phyloP scores from a whole-genome alignment of 768 basidiomycete genomes.

The Royoungia palumana region DNA sequence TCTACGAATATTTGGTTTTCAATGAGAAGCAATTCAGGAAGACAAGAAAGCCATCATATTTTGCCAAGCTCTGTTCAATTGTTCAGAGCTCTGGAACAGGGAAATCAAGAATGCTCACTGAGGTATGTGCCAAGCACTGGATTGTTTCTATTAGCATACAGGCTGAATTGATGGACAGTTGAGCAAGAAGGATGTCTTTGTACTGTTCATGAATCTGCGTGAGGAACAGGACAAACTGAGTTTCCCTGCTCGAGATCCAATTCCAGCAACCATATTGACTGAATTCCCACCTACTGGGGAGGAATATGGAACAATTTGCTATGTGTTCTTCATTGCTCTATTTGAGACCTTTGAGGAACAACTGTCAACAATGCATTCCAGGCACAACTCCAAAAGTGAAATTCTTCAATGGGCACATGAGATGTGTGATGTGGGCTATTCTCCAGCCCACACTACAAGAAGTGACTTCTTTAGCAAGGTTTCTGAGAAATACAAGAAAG shows the following conservation, averaged over 20 bases:
- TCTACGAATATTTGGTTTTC: constrained; percentile 6
- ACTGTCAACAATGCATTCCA: background rate
- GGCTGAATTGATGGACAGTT: background rate
- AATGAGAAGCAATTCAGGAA: constrained; percentile 1
- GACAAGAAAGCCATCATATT: background rate
- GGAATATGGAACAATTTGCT: background rate
- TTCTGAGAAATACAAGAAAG: background rate
- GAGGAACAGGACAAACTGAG: background rate
- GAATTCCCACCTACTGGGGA: background rate
- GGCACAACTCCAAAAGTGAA: background rate
- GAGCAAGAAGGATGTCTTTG: background rate
- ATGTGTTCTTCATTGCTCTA: constrained; percentile 1
- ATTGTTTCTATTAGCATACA: accelerated
- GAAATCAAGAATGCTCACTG: constrained; percentile 7
- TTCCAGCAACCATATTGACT: background rate
- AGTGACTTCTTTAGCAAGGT: background rate
- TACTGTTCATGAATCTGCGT: background rate
- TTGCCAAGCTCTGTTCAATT: constrained; percentile 9
- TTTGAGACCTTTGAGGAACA: background rate
- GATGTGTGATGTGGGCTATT: background rate
- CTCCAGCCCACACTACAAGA: background rate
- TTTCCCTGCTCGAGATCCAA: background rate
- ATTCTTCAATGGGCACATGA: background rate
- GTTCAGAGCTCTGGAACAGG: constrained; percentile 17
- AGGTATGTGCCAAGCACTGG: background rate